Conservation (phyloP, 2,329 filamentous ascomycete genomes). For the Ceratocystis smalleyi region DNA sequence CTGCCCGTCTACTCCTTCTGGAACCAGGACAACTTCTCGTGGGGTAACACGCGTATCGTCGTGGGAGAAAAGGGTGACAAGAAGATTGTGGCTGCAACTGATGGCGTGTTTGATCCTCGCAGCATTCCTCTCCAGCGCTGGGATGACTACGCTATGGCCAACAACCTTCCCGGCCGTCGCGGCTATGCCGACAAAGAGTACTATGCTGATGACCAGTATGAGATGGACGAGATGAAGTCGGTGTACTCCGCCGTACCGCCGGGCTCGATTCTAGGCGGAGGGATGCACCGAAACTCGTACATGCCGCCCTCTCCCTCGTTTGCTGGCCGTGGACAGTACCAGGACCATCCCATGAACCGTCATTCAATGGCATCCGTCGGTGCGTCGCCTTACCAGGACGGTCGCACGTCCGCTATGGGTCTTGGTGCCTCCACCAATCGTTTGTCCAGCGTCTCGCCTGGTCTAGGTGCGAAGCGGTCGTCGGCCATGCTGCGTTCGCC, state of each 20-base stretch:
- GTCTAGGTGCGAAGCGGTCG: constrained; percentile 24
- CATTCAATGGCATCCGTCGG: constrained; percentile 59
- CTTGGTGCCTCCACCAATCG: constrained; percentile 34
- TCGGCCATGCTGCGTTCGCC: constrained; percentile 35
- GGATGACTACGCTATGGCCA: constrained; percentile 83
- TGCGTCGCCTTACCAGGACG: constrained; percentile 44
- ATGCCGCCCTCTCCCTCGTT: constrained; percentile 75
- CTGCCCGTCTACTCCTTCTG: constrained; percentile 97
- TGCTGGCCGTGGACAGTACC: constrained; percentile 35
- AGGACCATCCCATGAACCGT: constrained; percentile 39
- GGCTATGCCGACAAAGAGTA: constrained; percentile 56
- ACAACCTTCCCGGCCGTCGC: constrained; percentile 81
- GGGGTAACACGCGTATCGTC: constrained; percentile 97
- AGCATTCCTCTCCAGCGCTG: constrained; percentile 88
- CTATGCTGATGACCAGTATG: constrained; percentile 62
- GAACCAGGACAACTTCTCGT: constrained; percentile 98
- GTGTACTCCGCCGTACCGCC: constrained; percentile 83
- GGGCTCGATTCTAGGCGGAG: constrained; percentile 55
- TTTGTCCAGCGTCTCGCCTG: constrained; percentile 34
- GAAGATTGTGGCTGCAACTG: constrained; percentile 72
- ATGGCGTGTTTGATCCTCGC: constrained; percentile 76
- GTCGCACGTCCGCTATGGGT: constrained; percentile 48
- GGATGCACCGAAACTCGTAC: constrained; percentile 54
- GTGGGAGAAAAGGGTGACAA: constrained; percentile 87
- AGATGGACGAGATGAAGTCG: constrained; percentile 97